phyloP scores from a whole-genome alignment of 805 yeast species.

The Geotrichum ghanense region DNA sequence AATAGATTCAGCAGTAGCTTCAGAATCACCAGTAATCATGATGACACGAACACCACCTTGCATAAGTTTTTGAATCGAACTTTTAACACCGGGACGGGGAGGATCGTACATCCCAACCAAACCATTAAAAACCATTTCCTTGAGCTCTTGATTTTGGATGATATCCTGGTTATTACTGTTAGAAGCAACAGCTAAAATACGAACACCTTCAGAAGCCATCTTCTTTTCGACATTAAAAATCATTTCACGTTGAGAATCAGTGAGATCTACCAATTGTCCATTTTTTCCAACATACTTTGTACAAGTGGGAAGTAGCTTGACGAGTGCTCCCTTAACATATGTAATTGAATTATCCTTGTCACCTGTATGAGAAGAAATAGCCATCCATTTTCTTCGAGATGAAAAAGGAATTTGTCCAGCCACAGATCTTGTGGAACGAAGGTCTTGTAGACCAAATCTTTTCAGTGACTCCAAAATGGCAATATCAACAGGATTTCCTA shows the following conservation, averaged over 20 bases:
- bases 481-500: conserved; percentile 93
- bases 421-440: conserved; percentile 46
- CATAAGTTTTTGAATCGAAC: conserved; percentile 62
- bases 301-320: conserved; percentile 53
- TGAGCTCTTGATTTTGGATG: conserved; percentile 22
- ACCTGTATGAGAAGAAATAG: conserved; percentile 57
- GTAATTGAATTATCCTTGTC: conserved; percentile 41
- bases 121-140: conserved; percentile 68
- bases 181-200: conserved; percentile 74
- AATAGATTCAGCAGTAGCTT: conserved; percentile 73
- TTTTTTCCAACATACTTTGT: conserved; percentile 45
- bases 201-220: conserved; percentile 73
- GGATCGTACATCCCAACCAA: too few species aligned
- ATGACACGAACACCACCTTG: conserved; percentile 95
- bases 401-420: conserved; percentile 73
- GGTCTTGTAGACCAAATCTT: conserved; percentile 62
- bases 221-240: conserved; percentile 47
- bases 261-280: conserved; percentile 51
- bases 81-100: conserved; percentile 78
- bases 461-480: conserved; percentile 71
- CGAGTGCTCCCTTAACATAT: conserved; percentile 85
- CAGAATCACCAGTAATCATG: conserved; percentile 95
- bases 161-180: conserved; percentile 26
- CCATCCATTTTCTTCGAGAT: conserved; percentile 81
- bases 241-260: conserved; percentile 33